phyloP scores from a whole-genome alignment of 352 stramenopile species.

The Phytophthora sansomeana region DNA sequence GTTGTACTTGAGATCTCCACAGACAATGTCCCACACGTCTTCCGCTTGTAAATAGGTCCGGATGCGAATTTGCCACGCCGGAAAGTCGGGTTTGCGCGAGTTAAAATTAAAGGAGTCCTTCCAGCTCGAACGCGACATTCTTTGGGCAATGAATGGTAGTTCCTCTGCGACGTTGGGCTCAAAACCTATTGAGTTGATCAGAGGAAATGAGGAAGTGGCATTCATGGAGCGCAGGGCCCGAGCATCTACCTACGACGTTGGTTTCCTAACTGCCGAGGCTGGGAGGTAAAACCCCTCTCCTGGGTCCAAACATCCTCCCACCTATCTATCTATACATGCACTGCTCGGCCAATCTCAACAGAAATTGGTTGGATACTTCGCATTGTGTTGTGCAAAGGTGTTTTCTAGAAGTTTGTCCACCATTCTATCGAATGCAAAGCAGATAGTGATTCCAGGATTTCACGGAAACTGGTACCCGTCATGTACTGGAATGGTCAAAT shows the following conservation, averaged over 20 bases:
- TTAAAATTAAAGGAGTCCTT: slow-evolving; percentile 22
- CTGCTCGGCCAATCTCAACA: slow-evolving; percentile 21
- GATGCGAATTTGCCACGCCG: slow-evolving; percentile 9
- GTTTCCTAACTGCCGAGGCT: too few relatives aligned
- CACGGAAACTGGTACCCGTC: too few relatives aligned
- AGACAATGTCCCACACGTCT: slow-evolving; percentile 10
- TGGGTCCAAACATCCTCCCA: slow-evolving; percentile 6
- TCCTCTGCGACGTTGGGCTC: background rate
- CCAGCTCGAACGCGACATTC: slow-evolving; percentile 14
- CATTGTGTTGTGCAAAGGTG: too few relatives aligned
- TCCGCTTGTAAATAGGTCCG: background rate
- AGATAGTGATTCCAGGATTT: too few relatives aligned
- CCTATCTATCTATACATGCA: slow-evolving; percentile 6
- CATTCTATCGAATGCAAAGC: too few relatives aligned
- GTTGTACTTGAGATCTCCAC: background rate
- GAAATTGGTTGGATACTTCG: too few relatives aligned
- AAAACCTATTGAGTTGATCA: background rate
- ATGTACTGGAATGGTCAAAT: too few relatives aligned
- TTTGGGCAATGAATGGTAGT: too few relatives aligned
- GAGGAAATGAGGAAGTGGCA: too few relatives aligned
- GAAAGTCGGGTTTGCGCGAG: slow-evolving; percentile 12
- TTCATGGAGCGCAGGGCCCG: too few relatives aligned
- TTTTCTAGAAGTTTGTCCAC: too few relatives aligned
- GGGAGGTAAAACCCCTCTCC: slow-evolving; percentile 9
- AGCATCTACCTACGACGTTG: too few relatives aligned